Percentiles rank a stretch among this genome's conserved stretches.
These are phyloP conservation scores for Tuber umbilicatum DNA, from an alignment of 495 filamentous ascomycete species.

Conservation along the genomic window DNA sequence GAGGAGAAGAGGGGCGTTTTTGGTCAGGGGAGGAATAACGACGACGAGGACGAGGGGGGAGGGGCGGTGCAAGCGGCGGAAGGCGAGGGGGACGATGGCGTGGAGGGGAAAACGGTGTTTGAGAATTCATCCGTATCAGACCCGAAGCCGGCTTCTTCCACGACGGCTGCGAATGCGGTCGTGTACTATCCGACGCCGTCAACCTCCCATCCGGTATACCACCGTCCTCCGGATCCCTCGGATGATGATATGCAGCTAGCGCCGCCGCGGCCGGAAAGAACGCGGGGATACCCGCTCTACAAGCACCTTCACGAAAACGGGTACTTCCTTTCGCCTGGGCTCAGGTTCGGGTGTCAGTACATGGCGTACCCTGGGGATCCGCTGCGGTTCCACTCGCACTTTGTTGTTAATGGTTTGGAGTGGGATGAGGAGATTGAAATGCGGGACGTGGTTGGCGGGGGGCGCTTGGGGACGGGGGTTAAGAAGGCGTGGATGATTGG, in stretches of 20 bases:
- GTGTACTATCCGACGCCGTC: slow-evolving; percentile 52
- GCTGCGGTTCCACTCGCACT: slow-evolving; percentile 89
- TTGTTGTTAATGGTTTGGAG: slow-evolving; percentile 65
- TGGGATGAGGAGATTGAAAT: slow-evolving; percentile 84
- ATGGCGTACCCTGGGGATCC: slow-evolving; percentile 93
- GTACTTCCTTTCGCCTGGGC: slow-evolving; percentile 83
- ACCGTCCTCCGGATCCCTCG: slow-evolving; percentile 38
- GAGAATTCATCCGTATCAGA: slow-evolving; percentile 39
- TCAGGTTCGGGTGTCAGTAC: slow-evolving; percentile 91
- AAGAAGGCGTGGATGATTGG: slow-evolving; percentile 93
- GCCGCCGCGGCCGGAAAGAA: slow-evolving; percentile 12
- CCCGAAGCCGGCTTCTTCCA: slow-evolving; percentile 17
- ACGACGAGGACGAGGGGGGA: slow-evolving; percentile 11
- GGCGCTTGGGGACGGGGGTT: slow-evolving; percentile 82
- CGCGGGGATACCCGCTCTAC: slow-evolving; percentile 55
- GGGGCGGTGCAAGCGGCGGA: slow-evolving; percentile 19
- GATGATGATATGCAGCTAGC: slow-evolving; percentile 30
- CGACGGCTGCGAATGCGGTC: slow-evolving; percentile 37
- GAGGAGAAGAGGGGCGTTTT: slow-evolving; percentile 32
- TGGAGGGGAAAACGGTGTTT: slow-evolving; percentile 43
- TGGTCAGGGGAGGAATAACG: background rate
- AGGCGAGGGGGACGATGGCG: slow-evolving; percentile 47
- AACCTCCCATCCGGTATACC: slow-evolving; percentile 51
- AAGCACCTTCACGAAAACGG: slow-evolving; percentile 67
- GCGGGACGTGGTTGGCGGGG: slow-evolving; percentile 75